phyloP scores from a whole-genome alignment of 352 stramenopile species.

The Pythium brassicae region DNA sequence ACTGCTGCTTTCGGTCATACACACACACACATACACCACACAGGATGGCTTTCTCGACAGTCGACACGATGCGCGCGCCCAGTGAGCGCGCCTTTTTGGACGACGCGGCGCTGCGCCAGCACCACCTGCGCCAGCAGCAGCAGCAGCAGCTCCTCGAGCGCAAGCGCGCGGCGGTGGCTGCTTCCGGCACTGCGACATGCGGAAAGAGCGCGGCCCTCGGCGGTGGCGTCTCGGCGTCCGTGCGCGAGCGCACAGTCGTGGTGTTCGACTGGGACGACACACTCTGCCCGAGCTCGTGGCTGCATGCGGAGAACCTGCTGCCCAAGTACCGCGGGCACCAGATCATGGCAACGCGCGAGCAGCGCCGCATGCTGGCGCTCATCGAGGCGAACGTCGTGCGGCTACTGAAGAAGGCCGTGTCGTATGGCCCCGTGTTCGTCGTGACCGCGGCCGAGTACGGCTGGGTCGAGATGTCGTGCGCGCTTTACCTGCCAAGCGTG shows the following conservation, averaged over 20 bases:
- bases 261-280: conserved; percentile 90
- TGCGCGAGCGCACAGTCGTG: conserved; percentile 77
- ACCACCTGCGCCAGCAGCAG: conserved; percentile 1
- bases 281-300: conserved; percentile 82
- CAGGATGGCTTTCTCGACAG: conserved; percentile 41
- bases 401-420: conserved; percentile 65
- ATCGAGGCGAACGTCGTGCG: conserved; percentile 62
- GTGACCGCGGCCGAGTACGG: conserved; percentile 78
- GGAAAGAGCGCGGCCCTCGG: background rate
- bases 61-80: conserved; percentile 35
- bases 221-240: conserved; percentile 9
- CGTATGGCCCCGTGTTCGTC: conserved; percentile 81
- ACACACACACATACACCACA: background rate
- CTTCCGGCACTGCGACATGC: background rate
- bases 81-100: conserved; percentile 11
- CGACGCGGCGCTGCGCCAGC: conserved; percentile 6
- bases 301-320: conserved; percentile 74
- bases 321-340: conserved; percentile 77
- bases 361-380: conserved; percentile 53
- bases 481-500: conserved; percentile 69
- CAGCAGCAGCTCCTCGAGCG: background rate
- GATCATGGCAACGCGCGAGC: conserved; percentile 45
- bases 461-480: conserved; percentile 82
- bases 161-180: conserved; percentile 15
- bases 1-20: too few species aligned